A percentile compares a stretch with the other conserved stretches of the same genome.
Evolutionary conservation across 2,329 filamentous ascomycete genomes (phyloP).

Genomic region (Diaporthe australafricana): DNA sequence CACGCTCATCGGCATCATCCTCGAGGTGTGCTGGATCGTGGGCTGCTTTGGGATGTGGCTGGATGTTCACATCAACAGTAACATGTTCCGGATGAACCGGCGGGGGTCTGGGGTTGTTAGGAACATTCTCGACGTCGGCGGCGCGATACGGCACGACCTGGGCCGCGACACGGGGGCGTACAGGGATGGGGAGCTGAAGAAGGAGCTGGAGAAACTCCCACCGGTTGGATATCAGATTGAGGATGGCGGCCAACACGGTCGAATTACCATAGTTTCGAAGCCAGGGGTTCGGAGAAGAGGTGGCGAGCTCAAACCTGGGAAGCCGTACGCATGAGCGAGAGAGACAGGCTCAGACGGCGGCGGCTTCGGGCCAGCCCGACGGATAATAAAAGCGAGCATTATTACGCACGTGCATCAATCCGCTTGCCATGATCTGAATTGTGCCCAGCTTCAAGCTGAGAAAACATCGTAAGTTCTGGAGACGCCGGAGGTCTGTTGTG

Average conservation of each 20-base stretch:
- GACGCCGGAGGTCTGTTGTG: background rate
- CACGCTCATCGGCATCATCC: slow-evolving; percentile 16
- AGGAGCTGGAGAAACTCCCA: slow-evolving; percentile 4
- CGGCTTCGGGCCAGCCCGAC: background rate
- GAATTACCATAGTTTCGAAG: slow-evolving; percentile 10
- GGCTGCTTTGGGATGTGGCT: slow-evolving; percentile 31
- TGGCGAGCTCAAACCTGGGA: background rate
- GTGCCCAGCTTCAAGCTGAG: background rate
- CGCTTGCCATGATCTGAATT: background rate
- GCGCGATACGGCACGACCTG: slow-evolving; percentile 17
- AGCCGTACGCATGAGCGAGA: slow-evolving; percentile 7
- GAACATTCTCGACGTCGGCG: slow-evolving; percentile 25
- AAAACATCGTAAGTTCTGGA: background rate
- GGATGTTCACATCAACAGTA: slow-evolving; percentile 28
- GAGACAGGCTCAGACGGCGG: background rate
- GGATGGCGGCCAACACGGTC: background rate
- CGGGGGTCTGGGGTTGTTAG: slow-evolving; percentile 14
- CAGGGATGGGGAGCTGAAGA: background rate
- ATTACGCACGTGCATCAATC: background rate
- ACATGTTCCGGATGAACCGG: slow-evolving; percentile 25
- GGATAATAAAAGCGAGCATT: background rate
- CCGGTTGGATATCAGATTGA: slow-evolving; percentile 23
- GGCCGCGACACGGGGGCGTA: slow-evolving; percentile 27
- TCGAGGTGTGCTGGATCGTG: slow-evolving; percentile 27
- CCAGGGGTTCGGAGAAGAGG: slow-evolving; percentile 1